Conservation (phyloP, 176 grass and related monocot genomes). For the Alopecurus myosuroides region DNA sequence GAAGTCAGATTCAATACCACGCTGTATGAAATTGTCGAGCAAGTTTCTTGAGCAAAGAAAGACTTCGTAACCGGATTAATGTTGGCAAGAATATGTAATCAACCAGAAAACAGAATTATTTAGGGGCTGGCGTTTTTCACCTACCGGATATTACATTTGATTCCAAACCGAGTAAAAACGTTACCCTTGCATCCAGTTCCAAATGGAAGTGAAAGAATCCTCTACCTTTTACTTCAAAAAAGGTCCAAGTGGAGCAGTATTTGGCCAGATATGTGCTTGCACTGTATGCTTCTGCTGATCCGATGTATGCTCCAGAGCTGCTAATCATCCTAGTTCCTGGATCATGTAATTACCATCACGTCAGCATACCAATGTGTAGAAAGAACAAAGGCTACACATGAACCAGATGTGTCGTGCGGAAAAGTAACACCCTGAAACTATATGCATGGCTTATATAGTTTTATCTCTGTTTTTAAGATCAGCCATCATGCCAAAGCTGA, state of each 20-base stretch:
- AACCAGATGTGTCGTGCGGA: not conserved
- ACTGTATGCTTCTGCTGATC: not conserved
- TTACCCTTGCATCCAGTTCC: not conserved
- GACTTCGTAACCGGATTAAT: slow-evolving; percentile 18
- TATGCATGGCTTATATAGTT: not conserved
- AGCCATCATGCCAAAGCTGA: not conserved
- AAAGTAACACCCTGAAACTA: not conserved
- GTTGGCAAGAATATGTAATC: slow-evolving; percentile 2
- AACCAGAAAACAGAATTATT: not conserved
- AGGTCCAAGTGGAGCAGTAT: not conserved
- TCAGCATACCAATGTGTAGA: not conserved
- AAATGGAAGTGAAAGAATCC: not conserved
- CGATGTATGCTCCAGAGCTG: not conserved
- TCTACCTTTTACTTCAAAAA: not conserved
- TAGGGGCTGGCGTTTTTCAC: too few relatives aligned
- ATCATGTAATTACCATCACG: not conserved
- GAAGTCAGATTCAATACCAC: not conserved
- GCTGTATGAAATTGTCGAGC: not conserved
- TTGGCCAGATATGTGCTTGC: not conserved
- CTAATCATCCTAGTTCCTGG: not conserved
- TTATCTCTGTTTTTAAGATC: not conserved
- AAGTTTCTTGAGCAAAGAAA: not conserved
- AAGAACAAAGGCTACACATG: not conserved
- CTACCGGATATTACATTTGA: not conserved
- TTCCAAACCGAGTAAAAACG: not conserved